Evolutionary conservation across 345 rosid species (phyloP), one percentile per base, ranked within the genome.

Genomic region (Sisymbrium irio): DNA sequence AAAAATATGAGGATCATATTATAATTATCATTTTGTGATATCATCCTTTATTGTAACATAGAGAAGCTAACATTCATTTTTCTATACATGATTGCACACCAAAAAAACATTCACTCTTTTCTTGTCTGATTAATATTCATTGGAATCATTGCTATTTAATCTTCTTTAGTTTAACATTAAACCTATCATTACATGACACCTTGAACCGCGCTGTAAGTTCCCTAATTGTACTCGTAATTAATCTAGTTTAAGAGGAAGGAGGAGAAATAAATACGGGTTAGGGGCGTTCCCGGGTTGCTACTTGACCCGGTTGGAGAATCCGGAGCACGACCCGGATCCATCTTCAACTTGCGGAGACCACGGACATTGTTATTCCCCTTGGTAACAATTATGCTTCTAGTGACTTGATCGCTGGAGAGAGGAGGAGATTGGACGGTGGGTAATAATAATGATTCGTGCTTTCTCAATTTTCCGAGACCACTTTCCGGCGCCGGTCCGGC

Each of bases 401-500:
- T 81, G 40, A 90, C 63, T 55, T 54, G 67, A 54, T 73, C 59
- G 35, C 41, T 54, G 41, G 70, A 27, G 45, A 72, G 60, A 20
- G 76, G 67, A 4, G 83, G 67, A 3, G 84, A 68, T 57, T 78
- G 71, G 72, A 59, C 75, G 59, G 71, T 78, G 53, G 86, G n/a
- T n/a, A n/a, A 46, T 71, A 83, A 46, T 71, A 83, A 79, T 3
- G 97, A 89, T 62, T 80, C 63, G 14, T 82, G 84, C 77, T 87
- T 88, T 51, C 95, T 82, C 45, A 91, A 83, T 79, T 85, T 85
- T 10, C 90, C 86, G 33, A 91, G 86, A 65, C 96, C 98, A 14
- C 81, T 59, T 9, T 88, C 97, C 18, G 97, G 98, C 46, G 85
- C 33, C 4, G 98, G 98, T 11, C 98, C 97, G 71, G 98, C 98